Evolutionary conservation across 2,329 filamentous ascomycete species (phyloP), one percentile per base, ranked within the genome.

Genomic region (Pseudogymnoascus sp.): DNA sequence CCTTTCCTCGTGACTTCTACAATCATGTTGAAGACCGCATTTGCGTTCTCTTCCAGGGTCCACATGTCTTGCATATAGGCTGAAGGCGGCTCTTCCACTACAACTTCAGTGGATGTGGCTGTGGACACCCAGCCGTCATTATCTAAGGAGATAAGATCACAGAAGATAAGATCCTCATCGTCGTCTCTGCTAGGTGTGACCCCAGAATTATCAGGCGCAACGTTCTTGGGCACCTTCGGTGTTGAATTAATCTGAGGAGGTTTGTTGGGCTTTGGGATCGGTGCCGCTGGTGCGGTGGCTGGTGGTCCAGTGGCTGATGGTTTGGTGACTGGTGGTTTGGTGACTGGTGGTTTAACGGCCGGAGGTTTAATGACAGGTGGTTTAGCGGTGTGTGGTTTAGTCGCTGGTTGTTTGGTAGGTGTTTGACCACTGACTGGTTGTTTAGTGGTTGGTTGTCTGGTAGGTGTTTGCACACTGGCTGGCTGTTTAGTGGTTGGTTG

Each of bases 11-110:
- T 57, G 16, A 12, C 29, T 21, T 57, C 51, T 8, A 57, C 51
- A 4, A 57, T 57, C 11, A 21, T 36, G 29, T 57, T 36, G 51
- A 57, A 57, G 29, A 57, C 29, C 4, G 51, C 51, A 18, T 34
- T 36, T 57, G 51, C 51, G 8, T 34, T 34, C 5, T 57, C 51
- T 34, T 57, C 51, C n/a, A 57, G 6, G n/a, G 51, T 34, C 51
- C 51, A 57, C 51, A 57, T 57, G 5, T 57, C 51, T 57, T 57
- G 29, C 51, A 57, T 57, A 21, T 57, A 57, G 29, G 26, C 29
- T 21, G 51, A 57, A 11, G 51, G n/a, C 1, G 10, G 8, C 29
- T 34, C 29, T 12, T 57, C 29, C 29, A 12, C 16, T 14, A 34
- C 5, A 12, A 18, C 16, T 21, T 57, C 51, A 8, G 51, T 21